These are phyloP conservation scores for Ajuga reptans DNA, from an alignment of 305 asterid species.

Conservation along the genomic window DNA sequence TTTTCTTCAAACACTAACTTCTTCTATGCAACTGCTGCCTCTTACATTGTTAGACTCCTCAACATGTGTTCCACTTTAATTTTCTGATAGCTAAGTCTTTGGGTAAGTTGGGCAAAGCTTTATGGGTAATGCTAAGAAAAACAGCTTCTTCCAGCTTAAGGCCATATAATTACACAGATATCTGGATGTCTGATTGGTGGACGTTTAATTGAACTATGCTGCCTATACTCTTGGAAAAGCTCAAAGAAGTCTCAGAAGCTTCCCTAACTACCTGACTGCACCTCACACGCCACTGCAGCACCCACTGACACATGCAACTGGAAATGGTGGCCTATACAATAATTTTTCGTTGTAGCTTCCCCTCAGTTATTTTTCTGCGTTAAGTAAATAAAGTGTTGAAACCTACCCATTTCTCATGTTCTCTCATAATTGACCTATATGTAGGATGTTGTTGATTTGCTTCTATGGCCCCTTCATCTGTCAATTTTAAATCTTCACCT, in stretches of 20 bases:
- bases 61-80: background rate
- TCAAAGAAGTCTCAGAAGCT: background rate
- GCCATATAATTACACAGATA: background rate
- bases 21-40: background rate
- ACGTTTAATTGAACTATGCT: background rate
- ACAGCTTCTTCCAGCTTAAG: background rate
- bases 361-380: no score
- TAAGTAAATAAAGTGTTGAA: no score
- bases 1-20: background rate
- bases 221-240: background rate
- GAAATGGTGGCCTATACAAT: background rate
- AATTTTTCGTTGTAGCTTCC: no score
- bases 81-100: background rate
- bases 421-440: background rate
- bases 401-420: background rate
- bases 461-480: background rate
- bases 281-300: background rate
- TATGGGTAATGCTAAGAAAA: background rate
- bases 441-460: constrained; percentile 12
- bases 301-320: background rate
- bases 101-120: background rate
- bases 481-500: background rate
- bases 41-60: background rate
- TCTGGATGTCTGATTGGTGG: background rate
- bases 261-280: background rate